Evolutionary conservation across 2,329 filamentous ascomycete species (phyloP), one percentile per base, ranked within the genome.

Genomic region (Fusarium buharicum): DNA sequence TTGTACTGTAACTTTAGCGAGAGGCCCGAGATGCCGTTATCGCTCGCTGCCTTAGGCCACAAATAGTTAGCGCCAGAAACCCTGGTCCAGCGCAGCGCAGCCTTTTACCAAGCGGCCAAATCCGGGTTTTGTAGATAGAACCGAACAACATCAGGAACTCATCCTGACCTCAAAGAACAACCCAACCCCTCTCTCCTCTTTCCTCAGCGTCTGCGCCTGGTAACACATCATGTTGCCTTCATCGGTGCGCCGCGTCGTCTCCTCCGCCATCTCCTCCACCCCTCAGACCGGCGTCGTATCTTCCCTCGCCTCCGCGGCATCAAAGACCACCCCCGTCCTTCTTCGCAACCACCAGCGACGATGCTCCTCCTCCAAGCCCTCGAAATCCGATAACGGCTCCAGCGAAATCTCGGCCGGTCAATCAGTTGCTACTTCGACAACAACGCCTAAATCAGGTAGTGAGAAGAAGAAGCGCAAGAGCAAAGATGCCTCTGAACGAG

Each of bases 281-380:
- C 79, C 82, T 54, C 79, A 78, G 70, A 77, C 79, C 43, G 69
- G 73, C 56, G 44, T 82, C 64, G 73, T 79, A 48, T 77, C 81
- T 45, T 74, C 77, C 55, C 68, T 84, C 56, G 73, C 76, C 65
- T 74, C 78, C 41, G 69, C 78, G 39, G 75, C 75, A 50, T 67
- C 81, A 62, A 79, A 78, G 69, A 72, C 76, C 54, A 62, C 69
- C 44, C 72, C 75, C 34, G 53, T 78, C 66, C 75, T 77, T 67
- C 69, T 74, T 61, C 73, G 77, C 50, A 68, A 74, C 59, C 82
- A 82, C 66, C 84, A 85, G 75, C 78, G 83, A 68, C 79, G 84
- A 64, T 85, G 79, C 69, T 87, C 85, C 11, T 87, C 85, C 27
- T 87, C 85, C 30, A 87, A 87, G 72, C 84, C 85, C n/a, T 86